Conservation (phyloP, 2,329 filamentous ascomycete genomes). For the Xylaria polymorpha region DNA sequence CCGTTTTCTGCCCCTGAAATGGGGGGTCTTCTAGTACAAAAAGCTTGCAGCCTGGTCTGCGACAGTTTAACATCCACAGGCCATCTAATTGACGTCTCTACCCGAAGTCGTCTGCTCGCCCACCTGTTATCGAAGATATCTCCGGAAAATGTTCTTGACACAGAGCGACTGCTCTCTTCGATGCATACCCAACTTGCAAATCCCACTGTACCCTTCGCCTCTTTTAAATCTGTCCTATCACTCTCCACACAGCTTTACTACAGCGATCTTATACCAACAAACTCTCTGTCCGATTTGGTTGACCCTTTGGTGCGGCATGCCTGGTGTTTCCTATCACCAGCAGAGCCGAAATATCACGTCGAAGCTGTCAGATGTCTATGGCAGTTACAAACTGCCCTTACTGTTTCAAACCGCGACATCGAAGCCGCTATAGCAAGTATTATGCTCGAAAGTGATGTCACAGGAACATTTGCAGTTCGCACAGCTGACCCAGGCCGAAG, state of each 20-base stretch:
- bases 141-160: slow-evolving; percentile 58
- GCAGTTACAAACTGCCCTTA: slow-evolving; percentile 81
- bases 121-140: slow-evolving; percentile 66
- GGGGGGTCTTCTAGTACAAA: slow-evolving; percentile 72
- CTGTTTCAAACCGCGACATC: slow-evolving; percentile 75
- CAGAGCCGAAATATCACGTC: slow-evolving; percentile 91
- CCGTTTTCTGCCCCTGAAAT: slow-evolving; percentile 68
- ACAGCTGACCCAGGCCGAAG: slow-evolving; percentile 72
- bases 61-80: slow-evolving; percentile 58
- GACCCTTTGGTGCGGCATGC: slow-evolving; percentile 75
- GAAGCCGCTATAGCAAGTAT: slow-evolving; percentile 81
- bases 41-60: slow-evolving; percentile 65
- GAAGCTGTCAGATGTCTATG: slow-evolving; percentile 89
- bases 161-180: slow-evolving; percentile 61
- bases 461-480: slow-evolving; percentile 60
- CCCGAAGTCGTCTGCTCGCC: slow-evolving; percentile 70
- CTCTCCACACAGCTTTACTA: slow-evolving; percentile 68
- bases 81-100: slow-evolving; percentile 61
- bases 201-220: slow-evolving; percentile 60
- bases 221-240: slow-evolving; percentile 69
- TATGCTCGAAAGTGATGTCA: slow-evolving; percentile 68
- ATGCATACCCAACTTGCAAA: slow-evolving; percentile 61
- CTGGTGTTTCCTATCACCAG: slow-evolving; percentile 85
- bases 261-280: slow-evolving; percentile 61
- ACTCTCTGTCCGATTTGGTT: slow-evolving; percentile 72